Evolutionary conservation across 2,329 filamentous ascomycete genomes (phyloP).

Genomic region (Helotiales sp.): DNA sequence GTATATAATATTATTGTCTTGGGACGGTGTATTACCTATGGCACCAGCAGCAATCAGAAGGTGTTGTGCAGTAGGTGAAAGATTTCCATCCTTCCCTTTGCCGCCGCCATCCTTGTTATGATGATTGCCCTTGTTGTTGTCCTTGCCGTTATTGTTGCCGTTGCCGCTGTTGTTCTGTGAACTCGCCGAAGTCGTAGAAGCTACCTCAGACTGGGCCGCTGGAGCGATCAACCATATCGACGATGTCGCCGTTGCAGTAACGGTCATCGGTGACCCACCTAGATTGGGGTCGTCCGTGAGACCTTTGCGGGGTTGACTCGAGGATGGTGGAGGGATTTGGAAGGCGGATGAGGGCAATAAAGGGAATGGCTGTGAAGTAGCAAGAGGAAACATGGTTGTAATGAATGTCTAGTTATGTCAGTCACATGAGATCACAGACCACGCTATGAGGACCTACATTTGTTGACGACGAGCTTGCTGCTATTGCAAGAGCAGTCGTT

Average conservation of each 20-base stretch:
- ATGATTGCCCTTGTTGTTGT: not conserved
- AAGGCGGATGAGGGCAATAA: not conserved
- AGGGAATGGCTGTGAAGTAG: constrained; percentile 1
- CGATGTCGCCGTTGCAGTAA: constrained; percentile 10
- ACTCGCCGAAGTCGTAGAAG: not conserved
- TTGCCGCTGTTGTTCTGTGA: constrained; percentile 1
- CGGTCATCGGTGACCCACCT: not conserved
- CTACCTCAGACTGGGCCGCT: not conserved
- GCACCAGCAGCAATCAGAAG: constrained; percentile 31
- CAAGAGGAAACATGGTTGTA: constrained; percentile 16
- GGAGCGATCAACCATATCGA: constrained; percentile 5
- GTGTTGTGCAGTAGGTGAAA: constrained; percentile 28
- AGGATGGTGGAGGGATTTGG: constrained; percentile 1
- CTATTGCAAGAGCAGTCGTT: not conserved
- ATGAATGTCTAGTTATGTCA: constrained; percentile 15
- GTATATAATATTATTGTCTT: not conserved
- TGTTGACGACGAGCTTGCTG: not conserved
- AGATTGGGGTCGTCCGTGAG: constrained; percentile 11
- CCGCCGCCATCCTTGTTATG: not conserved
- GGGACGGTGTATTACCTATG: constrained; percentile 27
- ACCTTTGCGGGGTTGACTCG: constrained; percentile 21
- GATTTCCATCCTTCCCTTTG: not conserved
- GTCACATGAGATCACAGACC: not conserved
- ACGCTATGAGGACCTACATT: not conserved
- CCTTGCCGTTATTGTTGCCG: constrained; percentile 3